phyloP scores from a whole-genome alignment of 805 yeast species.

The Saccharomyces kudriavzevii region DNA sequence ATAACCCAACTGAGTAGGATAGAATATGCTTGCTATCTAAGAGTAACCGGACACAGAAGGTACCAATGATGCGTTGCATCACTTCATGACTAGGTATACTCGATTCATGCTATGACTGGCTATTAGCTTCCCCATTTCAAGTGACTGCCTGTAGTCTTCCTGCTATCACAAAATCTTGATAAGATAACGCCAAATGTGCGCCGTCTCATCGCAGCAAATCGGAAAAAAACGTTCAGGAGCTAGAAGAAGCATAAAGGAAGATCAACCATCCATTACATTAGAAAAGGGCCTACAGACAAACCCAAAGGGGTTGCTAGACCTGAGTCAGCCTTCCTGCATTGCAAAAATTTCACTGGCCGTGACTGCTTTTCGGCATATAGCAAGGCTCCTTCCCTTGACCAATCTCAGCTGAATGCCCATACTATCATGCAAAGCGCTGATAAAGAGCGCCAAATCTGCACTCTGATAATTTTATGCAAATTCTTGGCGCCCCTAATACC shows the following conservation, averaged over 20 bases:
- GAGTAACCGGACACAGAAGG: not conserved
- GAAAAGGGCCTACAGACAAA: not conserved
- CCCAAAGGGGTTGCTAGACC: not conserved
- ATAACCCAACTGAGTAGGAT: not conserved
- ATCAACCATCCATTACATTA: not conserved
- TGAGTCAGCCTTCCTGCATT: not conserved
- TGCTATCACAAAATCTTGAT: not conserved
- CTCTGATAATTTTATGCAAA: not conserved
- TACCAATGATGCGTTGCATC: not conserved
- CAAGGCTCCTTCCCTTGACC: not conserved
- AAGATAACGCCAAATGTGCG: not conserved
- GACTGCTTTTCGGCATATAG: not conserved
- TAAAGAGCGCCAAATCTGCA: not conserved
- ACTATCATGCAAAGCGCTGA: not conserved
- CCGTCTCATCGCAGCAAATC: not conserved
- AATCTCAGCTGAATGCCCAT: not conserved
- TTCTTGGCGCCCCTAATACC: not conserved
- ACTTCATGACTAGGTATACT: not conserved
- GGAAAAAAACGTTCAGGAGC: not conserved
- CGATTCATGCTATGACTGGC: not conserved
- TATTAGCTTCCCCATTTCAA: not conserved
- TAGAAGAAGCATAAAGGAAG: not conserved
- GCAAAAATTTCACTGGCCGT: not conserved
- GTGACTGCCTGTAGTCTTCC: not conserved
- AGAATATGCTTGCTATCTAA: not conserved